phyloP scores from a whole-genome alignment of 164 flowering plant genomes.

The Annona squamosa region DNA sequence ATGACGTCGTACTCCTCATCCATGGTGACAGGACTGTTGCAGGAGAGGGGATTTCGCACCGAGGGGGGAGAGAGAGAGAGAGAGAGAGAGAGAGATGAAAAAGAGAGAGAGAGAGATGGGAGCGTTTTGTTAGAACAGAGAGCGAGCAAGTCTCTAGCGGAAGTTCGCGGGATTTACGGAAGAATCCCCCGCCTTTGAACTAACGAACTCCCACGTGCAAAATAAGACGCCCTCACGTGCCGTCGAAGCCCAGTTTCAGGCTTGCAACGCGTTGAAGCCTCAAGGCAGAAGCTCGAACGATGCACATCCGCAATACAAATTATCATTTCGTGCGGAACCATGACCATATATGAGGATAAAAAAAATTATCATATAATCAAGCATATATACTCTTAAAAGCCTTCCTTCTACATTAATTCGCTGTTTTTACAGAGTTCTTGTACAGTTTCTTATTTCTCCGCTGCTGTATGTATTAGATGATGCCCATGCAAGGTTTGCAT shows the following conservation, averaged over 20 bases:
- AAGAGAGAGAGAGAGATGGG: neutral
- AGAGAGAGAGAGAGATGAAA: constrained; percentile 4
- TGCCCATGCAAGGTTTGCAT: no score
- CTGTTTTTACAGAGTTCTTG: no score
- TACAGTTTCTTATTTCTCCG: no score
- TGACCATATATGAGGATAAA: no score
- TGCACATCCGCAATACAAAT: no score
- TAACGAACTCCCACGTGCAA: constrained; percentile 4
- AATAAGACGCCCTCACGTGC: neutral
- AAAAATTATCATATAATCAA: no score
- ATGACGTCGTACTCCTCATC: constrained; percentile 29
- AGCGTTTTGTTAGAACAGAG: neutral
- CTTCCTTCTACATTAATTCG: no score
- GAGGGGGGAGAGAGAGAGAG: constrained; percentile 1
- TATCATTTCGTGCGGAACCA: no score
- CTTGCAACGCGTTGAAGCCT: no score
- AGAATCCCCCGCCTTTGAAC: constrained; percentile 7
- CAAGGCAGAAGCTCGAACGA: no score
- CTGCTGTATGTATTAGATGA: no score
- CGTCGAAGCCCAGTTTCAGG: neutral
- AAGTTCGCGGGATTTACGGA: constrained; percentile 11
- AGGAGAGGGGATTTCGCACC: neutral
- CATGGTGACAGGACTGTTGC: constrained; percentile 12
- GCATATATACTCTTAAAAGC: no score
- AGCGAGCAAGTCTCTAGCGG: constrained; percentile 14